phyloP scores from a whole-genome alignment of 305 asterid species.

The Fraxinus albicans region DNA sequence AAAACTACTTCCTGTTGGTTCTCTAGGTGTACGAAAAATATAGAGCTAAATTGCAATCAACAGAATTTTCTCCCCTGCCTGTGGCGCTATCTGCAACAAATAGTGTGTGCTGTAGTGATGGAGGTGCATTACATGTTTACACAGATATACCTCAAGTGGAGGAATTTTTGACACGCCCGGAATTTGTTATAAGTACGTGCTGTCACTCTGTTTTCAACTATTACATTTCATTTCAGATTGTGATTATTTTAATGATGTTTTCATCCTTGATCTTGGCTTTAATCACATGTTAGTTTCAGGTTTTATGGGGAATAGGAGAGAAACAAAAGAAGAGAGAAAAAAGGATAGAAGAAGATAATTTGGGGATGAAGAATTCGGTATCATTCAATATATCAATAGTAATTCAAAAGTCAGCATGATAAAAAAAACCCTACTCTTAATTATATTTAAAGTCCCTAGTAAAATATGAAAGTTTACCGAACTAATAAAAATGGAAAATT shows the following conservation, averaged over 20 bases:
- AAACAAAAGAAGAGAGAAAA: neutral
- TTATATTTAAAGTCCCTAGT: neutral
- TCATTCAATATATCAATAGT: neutral
- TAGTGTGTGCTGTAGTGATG: slow-evolving; percentile 42
- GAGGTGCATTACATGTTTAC: slow-evolving; percentile 68
- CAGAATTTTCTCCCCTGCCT: slow-evolving; percentile 37
- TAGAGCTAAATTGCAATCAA: slow-evolving; percentile 46
- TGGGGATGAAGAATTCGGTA: neutral
- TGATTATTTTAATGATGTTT: slow-evolving; percentile 8
- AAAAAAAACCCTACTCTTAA: neutral
- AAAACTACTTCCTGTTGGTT: slow-evolving; percentile 16
- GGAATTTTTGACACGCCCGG: slow-evolving; percentile 83
- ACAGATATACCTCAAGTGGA: slow-evolving; percentile 87
- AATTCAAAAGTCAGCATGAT: neutral
- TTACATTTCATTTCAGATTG: slow-evolving; percentile 10
- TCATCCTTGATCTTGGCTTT: neutral
- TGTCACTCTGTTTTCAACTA: neutral
- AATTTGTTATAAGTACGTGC: slow-evolving; percentile 72
- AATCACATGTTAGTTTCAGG: neutral
- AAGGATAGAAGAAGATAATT: neutral
- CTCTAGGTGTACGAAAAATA: slow-evolving; percentile 71
- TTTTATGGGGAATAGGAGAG: neutral
- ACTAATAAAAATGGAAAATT: neutral
- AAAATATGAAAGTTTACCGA: neutral
- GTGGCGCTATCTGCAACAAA: slow-evolving; percentile 41